Evolutionary conservation across 371 early-diverging fungal genomes (phyloP), one percentile per base, ranked within the genome.

Genomic region (Apophysomyces ossiformis): DNA sequence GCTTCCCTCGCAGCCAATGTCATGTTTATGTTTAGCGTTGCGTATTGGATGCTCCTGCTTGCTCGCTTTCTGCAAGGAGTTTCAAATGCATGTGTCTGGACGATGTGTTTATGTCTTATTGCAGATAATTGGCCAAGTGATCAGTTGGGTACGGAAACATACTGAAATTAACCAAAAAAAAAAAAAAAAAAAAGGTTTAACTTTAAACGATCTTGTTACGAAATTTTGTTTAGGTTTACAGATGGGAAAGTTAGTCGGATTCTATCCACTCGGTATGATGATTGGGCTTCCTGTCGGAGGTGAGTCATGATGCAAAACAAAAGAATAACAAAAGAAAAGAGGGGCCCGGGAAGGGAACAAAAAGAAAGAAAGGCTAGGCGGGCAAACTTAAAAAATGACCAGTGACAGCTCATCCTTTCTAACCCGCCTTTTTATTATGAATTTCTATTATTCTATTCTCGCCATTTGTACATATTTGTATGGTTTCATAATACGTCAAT

Each of bases 51-150:
- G 73, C 69, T 91, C 41, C 68, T 89, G 16, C 35, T 87, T 9
- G 91, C 89, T 16, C 83, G 91, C 0, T 81, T 90, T 70, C 72
- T 87, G 63, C 89, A 89, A 76, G 92, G 92, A 7, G 75, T 86
- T n/a, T 73, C 88, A 2, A 86, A 82, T 47, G 89, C 85, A 9
- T 84, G 83, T 45, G 84, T 85, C 15, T 90, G 90, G 91, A 85
- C 86, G 9, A 73, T 89, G 77, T 85, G 85, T 11, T 61, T 87
- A 13, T 85, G 85, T 36, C 60, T 88, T 16, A 76, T 92, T 64
- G 87, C 89, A 0, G 92, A 91, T 61, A 83, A 83, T 13, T 85
- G 85, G 76, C 79, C 86, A 1, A 77, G 76, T 45, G 72, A 72
- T 9, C 78, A 85, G 64, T 60, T 91, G 46, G 91, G 88, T 69